Evolutionary conservation across 164 flowering plant genomes (phyloP).

Genomic region (Chloranthus sessilifolius): DNA sequence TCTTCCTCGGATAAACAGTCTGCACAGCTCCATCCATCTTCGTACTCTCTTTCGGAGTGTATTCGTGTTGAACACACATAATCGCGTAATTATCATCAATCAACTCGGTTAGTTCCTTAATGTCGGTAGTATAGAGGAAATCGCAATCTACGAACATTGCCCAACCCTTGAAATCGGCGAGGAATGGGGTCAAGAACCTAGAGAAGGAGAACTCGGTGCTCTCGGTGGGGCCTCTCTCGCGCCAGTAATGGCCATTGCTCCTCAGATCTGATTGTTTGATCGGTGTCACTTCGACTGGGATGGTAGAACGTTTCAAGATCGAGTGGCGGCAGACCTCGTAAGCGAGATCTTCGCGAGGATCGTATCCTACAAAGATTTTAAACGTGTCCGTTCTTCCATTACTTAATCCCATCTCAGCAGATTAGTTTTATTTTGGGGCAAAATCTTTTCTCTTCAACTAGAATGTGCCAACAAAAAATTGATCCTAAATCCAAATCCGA

Average conservation of each 20-base stretch:
- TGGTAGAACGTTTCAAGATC: constrained; percentile 55
- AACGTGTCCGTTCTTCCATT: constrained; percentile 41
- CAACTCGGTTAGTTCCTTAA: constrained; percentile 65
- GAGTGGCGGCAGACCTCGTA: constrained; percentile 79
- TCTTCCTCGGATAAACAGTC: constrained; percentile 85
- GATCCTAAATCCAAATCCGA: too few species aligned
- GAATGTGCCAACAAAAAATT: too few species aligned
- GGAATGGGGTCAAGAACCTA: constrained; percentile 72
- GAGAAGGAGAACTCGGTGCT: constrained; percentile 92
- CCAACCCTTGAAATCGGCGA: constrained; percentile 81
- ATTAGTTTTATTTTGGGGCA: not conserved
- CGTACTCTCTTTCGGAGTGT: constrained; percentile 80
- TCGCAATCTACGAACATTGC: constrained; percentile 97
- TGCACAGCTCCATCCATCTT: constrained; percentile 97
- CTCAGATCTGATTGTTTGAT: constrained; percentile 75
- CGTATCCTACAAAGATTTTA: constrained; percentile 85
- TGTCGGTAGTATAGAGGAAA: constrained; percentile 75
- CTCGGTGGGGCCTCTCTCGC: constrained; percentile 70
- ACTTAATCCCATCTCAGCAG: constrained; percentile 6
- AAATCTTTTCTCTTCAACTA: constrained; percentile 7
- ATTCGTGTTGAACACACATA: constrained; percentile 98
- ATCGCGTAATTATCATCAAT: constrained; percentile 74
- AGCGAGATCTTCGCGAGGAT: constrained; percentile 81
- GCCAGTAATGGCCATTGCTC: constrained; percentile 61
- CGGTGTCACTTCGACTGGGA: constrained; percentile 72